Evolutionary conservation across 2,329 filamentous ascomycete genomes (phyloP).

Genomic region (Aaosphaeria pasadenensis): DNA sequence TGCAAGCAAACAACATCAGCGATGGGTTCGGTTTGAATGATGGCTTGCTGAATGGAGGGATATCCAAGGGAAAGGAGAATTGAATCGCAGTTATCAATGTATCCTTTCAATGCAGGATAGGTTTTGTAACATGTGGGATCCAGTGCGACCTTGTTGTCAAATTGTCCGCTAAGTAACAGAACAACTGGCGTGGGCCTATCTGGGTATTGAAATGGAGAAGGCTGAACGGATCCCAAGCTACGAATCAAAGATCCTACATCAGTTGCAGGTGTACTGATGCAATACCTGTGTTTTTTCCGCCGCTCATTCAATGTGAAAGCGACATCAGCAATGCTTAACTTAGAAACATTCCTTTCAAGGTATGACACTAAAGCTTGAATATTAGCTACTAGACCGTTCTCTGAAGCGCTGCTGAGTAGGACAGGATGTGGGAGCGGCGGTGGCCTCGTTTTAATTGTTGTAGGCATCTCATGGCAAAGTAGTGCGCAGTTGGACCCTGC

Average conservation of each 20-base stretch:
- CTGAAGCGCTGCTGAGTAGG: too few species aligned
- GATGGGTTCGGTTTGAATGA: constrained; percentile 7
- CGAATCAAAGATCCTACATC: not conserved
- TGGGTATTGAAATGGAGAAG: not conserved
- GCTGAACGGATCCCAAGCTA: not conserved
- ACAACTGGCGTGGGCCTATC: constrained; percentile 8
- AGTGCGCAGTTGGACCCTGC: constrained; percentile 10
- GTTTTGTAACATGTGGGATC: constrained; percentile 5
- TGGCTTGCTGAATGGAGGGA: constrained; percentile 8
- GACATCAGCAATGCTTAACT: too few species aligned
- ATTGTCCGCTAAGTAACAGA: constrained; percentile 19
- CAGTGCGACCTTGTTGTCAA: constrained; percentile 6
- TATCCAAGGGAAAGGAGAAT: constrained; percentile 2
- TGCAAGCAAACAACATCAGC: constrained; percentile 13
- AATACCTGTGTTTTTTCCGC: too few species aligned
- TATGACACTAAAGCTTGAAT: too few species aligned
- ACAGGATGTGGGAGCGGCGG: too few species aligned
- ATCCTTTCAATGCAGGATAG: constrained; percentile 4
- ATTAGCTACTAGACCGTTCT: too few species aligned
- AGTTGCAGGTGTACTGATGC: too few species aligned
- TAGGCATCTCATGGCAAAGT: too few species aligned
- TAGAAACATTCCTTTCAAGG: too few species aligned
- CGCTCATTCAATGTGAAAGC: too few species aligned
- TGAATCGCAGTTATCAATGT: constrained; percentile 12
- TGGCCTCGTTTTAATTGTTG: too few species aligned